Conservation (phyloP, 805 yeast species). For the Jamesozyma jinghongensis region DNA sequence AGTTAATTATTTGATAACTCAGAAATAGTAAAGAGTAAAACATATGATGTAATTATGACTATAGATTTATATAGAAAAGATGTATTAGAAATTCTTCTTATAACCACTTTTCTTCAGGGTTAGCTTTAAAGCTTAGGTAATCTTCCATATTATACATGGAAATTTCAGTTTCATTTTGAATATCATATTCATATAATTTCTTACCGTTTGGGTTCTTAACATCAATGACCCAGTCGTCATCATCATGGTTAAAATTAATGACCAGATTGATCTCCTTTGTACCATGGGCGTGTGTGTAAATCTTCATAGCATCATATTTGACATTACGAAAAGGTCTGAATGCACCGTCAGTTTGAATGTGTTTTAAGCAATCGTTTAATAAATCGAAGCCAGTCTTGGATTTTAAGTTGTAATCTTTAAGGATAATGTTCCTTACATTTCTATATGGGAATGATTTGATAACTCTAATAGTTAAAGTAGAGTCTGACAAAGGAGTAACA, state of each 20-base stretch:
- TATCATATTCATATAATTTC: slow-evolving; percentile 43
- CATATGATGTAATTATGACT: neutral
- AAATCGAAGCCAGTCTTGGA: slow-evolving; percentile 57
- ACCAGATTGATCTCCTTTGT: slow-evolving; percentile 88
- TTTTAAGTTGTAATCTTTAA: slow-evolving; percentile 62
- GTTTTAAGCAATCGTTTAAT: slow-evolving; percentile 40
- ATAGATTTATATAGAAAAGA: neutral
- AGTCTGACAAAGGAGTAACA: slow-evolving; percentile 54
- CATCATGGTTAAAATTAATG: slow-evolving; percentile 79
- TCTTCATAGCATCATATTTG: slow-evolving; percentile 63
- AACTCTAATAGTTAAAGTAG: slow-evolving; percentile 76
- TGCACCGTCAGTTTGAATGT: slow-evolving; percentile 49
- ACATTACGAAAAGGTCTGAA: slow-evolving; percentile 79
- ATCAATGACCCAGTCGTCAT: slow-evolving; percentile 56
- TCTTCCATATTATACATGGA: slow-evolving; percentile 66
- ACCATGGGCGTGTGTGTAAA: slow-evolving; percentile 92
- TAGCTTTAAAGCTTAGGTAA: slow-evolving; percentile 58
- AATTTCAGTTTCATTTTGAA: slow-evolving; percentile 85
- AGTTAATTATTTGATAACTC: slow-evolving; percentile 13
- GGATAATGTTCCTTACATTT: slow-evolving; percentile 69
- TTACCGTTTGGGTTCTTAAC: slow-evolving; percentile 30
- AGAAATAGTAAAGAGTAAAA: neutral
- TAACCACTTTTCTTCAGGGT: slow-evolving; percentile 89
- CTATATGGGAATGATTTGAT: slow-evolving; percentile 88
- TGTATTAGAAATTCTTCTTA: neutral